phyloP scores from a whole-genome alignment of 345 rosid genomes.

The Gossypium stocksii region DNA sequence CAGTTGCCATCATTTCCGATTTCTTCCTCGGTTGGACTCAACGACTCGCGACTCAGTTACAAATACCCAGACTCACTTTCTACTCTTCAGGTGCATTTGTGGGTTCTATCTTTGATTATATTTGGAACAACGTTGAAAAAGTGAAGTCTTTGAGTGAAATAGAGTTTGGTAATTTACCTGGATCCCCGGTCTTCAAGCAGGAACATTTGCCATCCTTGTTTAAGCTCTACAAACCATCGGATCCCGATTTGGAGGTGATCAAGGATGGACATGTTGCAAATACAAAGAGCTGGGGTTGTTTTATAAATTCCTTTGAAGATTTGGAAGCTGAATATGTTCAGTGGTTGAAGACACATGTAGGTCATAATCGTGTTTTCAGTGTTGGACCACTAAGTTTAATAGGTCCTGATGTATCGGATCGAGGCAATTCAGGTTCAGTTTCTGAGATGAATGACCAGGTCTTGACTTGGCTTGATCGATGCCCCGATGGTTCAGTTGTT shows the following conservation, averaged over 20 bases:
- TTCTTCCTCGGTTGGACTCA: slow-evolving; percentile 51
- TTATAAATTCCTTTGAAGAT: slow-evolving; percentile 22
- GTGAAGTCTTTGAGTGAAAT: slow-evolving; percentile 24
- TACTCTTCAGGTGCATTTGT: slow-evolving; percentile 34
- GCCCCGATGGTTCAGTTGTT: slow-evolving; percentile 48
- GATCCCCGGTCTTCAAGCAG: slow-evolving; percentile 39
- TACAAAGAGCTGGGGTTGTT: slow-evolving; percentile 36
- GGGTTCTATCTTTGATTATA: slow-evolving; percentile 18
- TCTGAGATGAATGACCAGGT: background rate
- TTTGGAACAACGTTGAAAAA: slow-evolving; percentile 30
- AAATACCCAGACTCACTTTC: slow-evolving; percentile 46
- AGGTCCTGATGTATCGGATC: slow-evolving; percentile 26
- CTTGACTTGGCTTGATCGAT: slow-evolving; percentile 50
- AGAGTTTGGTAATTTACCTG: slow-evolving; percentile 37
- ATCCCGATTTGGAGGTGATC: slow-evolving; percentile 31
- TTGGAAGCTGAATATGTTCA: slow-evolving; percentile 38
- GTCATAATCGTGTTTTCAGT: slow-evolving; percentile 45
- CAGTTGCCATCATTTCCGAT: no score
- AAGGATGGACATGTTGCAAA: slow-evolving; percentile 33
- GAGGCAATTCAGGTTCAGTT: background rate
- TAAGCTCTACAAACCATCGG: slow-evolving; percentile 12
- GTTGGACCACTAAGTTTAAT: slow-evolving; percentile 50
- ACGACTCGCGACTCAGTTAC: slow-evolving; percentile 24
- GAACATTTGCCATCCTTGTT: slow-evolving; percentile 44
- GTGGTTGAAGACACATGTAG: slow-evolving; percentile 32